Evolutionary conservation across 176 grass and related monocot species (phyloP).

Genomic region (Carex pumila): DNA sequence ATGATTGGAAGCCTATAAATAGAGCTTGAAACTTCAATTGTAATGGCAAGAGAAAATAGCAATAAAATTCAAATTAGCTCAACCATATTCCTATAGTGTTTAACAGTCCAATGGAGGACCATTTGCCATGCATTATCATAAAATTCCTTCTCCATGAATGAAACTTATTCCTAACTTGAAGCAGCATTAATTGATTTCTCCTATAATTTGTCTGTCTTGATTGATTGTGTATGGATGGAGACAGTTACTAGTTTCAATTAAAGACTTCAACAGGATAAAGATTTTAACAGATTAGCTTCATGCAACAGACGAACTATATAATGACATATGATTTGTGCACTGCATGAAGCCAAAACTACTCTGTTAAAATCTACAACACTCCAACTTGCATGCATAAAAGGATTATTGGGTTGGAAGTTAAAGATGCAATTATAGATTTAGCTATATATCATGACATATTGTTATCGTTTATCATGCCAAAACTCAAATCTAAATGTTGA

Average conservation of each 20-base stretch:
- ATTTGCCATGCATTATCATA: no score
- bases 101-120: no score
- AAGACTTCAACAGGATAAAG: no score
- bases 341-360: no score
- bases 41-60: no score
- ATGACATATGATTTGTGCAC: no score
- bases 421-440: background rate
- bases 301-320: no score
- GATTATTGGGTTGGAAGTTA: background rate
- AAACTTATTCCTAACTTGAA: background rate
- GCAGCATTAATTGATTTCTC: background rate
- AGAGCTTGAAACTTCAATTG: no score
- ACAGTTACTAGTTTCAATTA: background rate
- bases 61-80: no score
- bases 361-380: background rate
- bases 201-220: background rate
- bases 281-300: no score
- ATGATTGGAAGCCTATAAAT: no score
- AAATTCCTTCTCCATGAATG: background rate
- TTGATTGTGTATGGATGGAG: background rate
- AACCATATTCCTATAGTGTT: no score
- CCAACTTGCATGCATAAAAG: background rate
- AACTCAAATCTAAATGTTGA: background rate
- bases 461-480: background rate
- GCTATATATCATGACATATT: background rate